phyloP scores from a whole-genome alignment of 441 rosid genomes.

The Theobroma grandiflorum region DNA sequence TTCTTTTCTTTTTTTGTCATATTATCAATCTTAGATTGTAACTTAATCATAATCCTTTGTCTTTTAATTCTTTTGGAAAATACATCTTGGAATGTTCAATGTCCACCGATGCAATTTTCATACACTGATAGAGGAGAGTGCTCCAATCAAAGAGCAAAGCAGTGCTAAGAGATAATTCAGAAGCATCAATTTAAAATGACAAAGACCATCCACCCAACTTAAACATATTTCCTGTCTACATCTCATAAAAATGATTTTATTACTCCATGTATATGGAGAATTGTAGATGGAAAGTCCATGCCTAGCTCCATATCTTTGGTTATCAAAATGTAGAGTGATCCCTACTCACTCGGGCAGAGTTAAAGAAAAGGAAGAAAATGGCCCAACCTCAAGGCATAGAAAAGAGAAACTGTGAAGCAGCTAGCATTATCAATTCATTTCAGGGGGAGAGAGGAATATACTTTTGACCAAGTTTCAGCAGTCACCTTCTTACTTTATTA shows the following conservation, averaged over 20 bases:
- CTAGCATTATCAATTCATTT: constrained; percentile 38
- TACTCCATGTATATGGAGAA: too few species aligned
- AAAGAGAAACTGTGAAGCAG: constrained; percentile 20
- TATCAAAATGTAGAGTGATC: constrained; percentile 28
- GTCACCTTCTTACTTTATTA: background rate
- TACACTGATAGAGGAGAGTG: background rate
- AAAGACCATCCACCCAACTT: constrained; percentile 12
- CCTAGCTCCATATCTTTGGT: constrained; percentile 31
- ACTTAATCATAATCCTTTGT: background rate
- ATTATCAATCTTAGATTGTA: background rate
- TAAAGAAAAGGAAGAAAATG: constrained; percentile 39
- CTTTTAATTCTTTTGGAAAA: background rate
- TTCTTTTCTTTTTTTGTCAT: background rate
- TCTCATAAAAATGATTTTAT: background rate
- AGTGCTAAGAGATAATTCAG: too few species aligned
- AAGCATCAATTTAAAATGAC: too few species aligned
- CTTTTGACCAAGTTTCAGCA: constrained; percentile 43
- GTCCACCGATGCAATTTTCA: background rate
- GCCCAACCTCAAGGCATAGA: constrained; percentile 33
- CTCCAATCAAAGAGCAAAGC: background rate
- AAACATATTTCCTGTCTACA: background rate
- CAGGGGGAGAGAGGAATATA: background rate
- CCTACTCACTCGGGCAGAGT: constrained; percentile 41
- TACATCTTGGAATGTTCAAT: background rate
- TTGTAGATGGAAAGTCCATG: background rate